These are phyloP conservation scores for Apiospora arundinis DNA, from an alignment of 2,329 filamentous ascomycete genomes.

Conservation along the genomic window DNA sequence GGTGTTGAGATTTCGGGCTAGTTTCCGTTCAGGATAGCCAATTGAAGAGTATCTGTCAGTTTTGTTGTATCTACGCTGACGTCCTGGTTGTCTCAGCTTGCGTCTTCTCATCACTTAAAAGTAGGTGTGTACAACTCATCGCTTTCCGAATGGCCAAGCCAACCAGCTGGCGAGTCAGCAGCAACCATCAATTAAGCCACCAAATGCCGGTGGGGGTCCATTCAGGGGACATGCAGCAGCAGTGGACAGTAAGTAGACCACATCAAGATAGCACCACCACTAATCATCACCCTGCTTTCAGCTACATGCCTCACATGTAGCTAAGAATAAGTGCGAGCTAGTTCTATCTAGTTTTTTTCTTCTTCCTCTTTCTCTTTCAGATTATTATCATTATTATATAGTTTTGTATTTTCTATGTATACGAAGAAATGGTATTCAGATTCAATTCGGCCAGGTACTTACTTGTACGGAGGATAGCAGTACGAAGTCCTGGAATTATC, in stretches of 20 bases:
- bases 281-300: no score
- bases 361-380: no score
- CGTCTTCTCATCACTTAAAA: neutral
- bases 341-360: neutral
- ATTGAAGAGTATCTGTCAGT: neutral
- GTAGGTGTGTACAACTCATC: neutral
- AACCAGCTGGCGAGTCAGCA: neutral
- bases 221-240: neutral
- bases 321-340: slow-evolving; percentile 4
- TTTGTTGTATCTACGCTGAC: neutral
- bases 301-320: neutral
- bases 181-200: slow-evolving; percentile 12
- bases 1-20: neutral
- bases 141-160: neutral
- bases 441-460: neutral
- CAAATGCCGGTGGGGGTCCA: neutral
- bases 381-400: no score
- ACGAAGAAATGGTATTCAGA: neutral
- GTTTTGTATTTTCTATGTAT: no score
- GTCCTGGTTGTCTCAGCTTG: neutral
- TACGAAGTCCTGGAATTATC: neutral
- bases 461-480: neutral
- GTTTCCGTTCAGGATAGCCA: neutral
- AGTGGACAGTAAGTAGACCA: neutral
- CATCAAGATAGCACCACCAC: neutral